Conservation (phyloP, 805 yeast genomes). For the Ogataea nitratoaversa region DNA sequence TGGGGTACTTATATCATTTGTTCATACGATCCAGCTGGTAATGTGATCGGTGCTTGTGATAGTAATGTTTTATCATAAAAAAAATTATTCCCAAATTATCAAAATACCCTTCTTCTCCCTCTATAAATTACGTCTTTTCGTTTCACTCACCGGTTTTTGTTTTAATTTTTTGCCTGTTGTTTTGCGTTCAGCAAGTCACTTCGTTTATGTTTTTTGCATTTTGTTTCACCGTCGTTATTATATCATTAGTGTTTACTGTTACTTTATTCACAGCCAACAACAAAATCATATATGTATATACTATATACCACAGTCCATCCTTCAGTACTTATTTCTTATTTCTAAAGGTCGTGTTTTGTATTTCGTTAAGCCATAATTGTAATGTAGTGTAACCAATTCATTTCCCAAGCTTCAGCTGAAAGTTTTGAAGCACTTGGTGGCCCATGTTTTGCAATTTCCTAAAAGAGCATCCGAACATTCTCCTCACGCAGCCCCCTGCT, state of each 20-base stretch:
- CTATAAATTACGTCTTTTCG: background rate
- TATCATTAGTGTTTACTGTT: no score
- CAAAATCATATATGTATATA: no score
- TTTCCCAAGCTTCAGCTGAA: background rate
- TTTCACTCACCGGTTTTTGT: background rate
- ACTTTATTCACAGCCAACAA: no score
- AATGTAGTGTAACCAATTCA: background rate
- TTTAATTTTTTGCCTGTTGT: background rate
- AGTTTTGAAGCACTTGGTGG: background rate
- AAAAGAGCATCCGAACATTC: no score
- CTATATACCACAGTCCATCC: no score
- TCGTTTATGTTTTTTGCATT: no score
- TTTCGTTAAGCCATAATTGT: background rate
- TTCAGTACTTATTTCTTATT: no score
- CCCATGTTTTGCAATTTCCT: no score
- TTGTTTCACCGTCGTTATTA: no score
- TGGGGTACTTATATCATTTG: conserved; percentile 67
- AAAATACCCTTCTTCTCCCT: background rate
- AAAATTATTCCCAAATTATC: no score
- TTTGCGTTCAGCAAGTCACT: background rate
- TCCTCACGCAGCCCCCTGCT: no score
- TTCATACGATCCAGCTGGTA: conserved; percentile 77
- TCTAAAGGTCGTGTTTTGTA: no score
- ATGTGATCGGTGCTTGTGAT: conserved; percentile 45
- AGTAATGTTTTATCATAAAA: conserved; percentile 30